Evolutionary conservation across 345 rosid genomes (phyloP), one percentile per base, ranked within the genome.

Genomic region (Leavenworthia alabamica): DNA sequence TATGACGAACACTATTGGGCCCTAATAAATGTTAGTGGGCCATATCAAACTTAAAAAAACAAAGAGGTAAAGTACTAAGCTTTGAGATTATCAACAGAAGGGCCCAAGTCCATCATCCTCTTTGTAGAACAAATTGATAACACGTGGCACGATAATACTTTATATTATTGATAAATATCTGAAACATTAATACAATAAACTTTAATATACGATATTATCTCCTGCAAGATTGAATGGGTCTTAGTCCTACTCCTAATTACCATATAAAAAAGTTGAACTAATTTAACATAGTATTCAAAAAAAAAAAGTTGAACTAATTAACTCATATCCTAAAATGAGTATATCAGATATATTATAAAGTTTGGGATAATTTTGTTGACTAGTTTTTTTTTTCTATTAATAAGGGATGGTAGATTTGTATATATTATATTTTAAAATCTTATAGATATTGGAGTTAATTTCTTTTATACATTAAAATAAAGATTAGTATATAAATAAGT

Each of bases 31-130:
- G 1, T 5, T n/a, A n/a, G n/a, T n/a, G n/a, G n/a, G n/a, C n/a
- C 3, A 14, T 5, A 3, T n/a, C n/a, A 29, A 28, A 11, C 16
- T 56, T 39, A 57, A 11, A 8, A 15, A 17, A 60, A 60, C 44
- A 45, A 20, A 60, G 54, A 45, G 2, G 54, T 22, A 3, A 60
- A 22, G 0, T 8, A n/a, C n/a, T n/a, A 31, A 22, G 28, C 4
- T 13, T 45, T 45, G 15, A 45, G 20, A 3, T 13, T 45, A n/a
- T 60, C 22, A 45, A 22, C 32, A 8, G 54, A 43, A 13, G 20
- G 31, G 0, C 54, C 54, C 65, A 60, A 60, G 32, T 32, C 32
- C 42, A 20, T 60, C 64, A 31, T 52, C 64, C 0, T 58, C 51
- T 6, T 19, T 59, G 53, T 44, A 45, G 6, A 19, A 31, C 42